These are phyloP conservation scores for Polysphondylium violaceum DNA, from an alignment of 78 protist genomes.

Conservation along the genomic window DNA sequence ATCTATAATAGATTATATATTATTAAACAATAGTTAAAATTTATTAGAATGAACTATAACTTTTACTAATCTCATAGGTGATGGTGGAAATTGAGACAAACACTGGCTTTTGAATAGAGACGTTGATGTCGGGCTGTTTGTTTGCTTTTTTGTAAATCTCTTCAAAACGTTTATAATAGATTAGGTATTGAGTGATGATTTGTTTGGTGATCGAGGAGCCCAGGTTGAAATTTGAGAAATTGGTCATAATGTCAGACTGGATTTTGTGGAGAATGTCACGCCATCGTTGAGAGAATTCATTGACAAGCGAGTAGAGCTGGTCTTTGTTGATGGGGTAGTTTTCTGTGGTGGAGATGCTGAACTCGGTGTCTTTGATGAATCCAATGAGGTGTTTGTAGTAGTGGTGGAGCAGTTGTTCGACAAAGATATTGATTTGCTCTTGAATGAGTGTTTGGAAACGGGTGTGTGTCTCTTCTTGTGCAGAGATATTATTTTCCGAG, in stretches of 20 bases:
- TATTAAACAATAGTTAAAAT: background rate
- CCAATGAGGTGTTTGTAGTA: slow-evolving; percentile 27
- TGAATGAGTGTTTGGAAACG: slow-evolving; percentile 5
- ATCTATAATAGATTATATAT: background rate
- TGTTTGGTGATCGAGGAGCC: slow-evolving; percentile 61
- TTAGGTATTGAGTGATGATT: slow-evolving; percentile 48
- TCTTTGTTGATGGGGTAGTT: slow-evolving; percentile 7
- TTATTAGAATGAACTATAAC: slow-evolving; percentile 1
- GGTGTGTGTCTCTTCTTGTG: slow-evolving; percentile 31
- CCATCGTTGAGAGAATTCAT: slow-evolving; percentile 53
- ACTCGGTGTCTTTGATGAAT: slow-evolving; percentile 51
- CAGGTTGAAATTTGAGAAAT: slow-evolving; percentile 48
- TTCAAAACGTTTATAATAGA: slow-evolving; percentile 68
- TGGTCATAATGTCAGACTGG: slow-evolving; percentile 52
- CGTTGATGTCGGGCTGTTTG: slow-evolving; percentile 23
- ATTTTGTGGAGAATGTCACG: slow-evolving; percentile 32
- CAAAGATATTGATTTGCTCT: slow-evolving; percentile 30
- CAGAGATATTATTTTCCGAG: slow-evolving; percentile 43
- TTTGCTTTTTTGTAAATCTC: slow-evolving; percentile 38
- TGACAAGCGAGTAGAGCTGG: background rate
- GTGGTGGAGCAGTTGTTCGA: slow-evolving; percentile 22
- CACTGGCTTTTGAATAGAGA: background rate
- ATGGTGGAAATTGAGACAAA: slow-evolving; percentile 70
- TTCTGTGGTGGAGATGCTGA: background rate
- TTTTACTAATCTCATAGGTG: slow-evolving; percentile 62